Conservation (phyloP, 2,329 filamentous ascomycete species). For the Diaporthe sp. region DNA sequence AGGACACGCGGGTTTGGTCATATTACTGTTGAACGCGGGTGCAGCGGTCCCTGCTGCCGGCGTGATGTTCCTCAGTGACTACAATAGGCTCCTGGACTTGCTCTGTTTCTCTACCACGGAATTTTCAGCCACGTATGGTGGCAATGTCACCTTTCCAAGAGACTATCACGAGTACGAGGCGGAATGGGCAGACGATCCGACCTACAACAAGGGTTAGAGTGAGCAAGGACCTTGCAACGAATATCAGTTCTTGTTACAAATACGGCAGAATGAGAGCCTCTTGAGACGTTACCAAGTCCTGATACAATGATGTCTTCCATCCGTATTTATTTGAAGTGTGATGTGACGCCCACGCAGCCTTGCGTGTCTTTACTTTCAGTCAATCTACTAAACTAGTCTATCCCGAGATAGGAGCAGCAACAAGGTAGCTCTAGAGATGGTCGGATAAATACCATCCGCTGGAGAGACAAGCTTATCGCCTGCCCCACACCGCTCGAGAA, state of each 20-base stretch:
- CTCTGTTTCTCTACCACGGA: too few species aligned
- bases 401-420: neutral
- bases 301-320: too few species aligned
- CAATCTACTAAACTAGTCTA: neutral
- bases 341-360: too few species aligned
- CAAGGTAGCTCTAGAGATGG: neutral
- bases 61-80: rapidly evolving
- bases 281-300: too few species aligned
- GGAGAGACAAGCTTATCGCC: neutral
- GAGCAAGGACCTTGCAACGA: neutral
- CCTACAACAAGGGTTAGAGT: neutral
- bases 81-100: rapidly evolving
- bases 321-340: too few species aligned
- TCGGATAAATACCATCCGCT: neutral
- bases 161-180: neutral
- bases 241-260: neutral
- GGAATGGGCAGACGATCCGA: neutral
- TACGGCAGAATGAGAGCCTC: neutral
- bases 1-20: neutral
- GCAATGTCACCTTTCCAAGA: neutral
- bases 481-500: neutral
- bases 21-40: neutral
- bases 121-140: neutral
- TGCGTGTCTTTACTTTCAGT: neutral
- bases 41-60: neutral